Conservation (phyloP, 1,139 yeast species). For the Sugiyamaella sp. region DNA sequence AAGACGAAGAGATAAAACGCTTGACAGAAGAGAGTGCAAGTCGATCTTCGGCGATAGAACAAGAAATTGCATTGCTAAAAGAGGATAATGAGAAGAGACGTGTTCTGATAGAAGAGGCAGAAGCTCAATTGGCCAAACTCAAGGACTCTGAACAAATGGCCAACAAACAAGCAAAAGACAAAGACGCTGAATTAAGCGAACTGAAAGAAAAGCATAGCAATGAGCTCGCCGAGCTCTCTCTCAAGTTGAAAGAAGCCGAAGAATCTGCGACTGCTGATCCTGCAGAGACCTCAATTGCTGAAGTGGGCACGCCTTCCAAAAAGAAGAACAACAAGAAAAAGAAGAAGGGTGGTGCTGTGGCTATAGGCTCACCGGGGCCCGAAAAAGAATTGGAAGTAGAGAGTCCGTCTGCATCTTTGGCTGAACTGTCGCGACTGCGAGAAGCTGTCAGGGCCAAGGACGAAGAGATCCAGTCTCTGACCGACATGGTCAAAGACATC, state of each 20-base stretch:
- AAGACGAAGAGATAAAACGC: slow-evolving; percentile 11
- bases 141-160: not conserved
- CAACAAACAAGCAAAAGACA: not conserved
- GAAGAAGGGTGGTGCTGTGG: slow-evolving; percentile 29
- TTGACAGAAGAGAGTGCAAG: slow-evolving; percentile 13
- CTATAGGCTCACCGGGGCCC: slow-evolving; percentile 1
- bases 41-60: too few relatives aligned
- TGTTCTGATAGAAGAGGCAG: not conserved
- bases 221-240: not conserved
- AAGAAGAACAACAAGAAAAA: slow-evolving; percentile 36
- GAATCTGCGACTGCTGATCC: not conserved
- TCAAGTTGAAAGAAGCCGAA: not conserved
- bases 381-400: not conserved
- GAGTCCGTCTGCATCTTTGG: not conserved
- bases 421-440: slow-evolving; percentile 7
- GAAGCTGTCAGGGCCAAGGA: slow-evolving; percentile 19
- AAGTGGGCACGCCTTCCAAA: slow-evolving; percentile 23
- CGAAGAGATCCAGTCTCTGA: slow-evolving; percentile 62
- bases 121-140: not conserved
- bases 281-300: slow-evolving; percentile 8
- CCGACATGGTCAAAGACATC: slow-evolving; percentile 71
- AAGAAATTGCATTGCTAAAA: not conserved
- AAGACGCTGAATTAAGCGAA: slow-evolving; percentile 5
- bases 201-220: not conserved
- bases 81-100: not conserved